Base-by-base conservation (phyloP, 768 basidiomycete species). In the Favolaschia claudopus region DNA sequence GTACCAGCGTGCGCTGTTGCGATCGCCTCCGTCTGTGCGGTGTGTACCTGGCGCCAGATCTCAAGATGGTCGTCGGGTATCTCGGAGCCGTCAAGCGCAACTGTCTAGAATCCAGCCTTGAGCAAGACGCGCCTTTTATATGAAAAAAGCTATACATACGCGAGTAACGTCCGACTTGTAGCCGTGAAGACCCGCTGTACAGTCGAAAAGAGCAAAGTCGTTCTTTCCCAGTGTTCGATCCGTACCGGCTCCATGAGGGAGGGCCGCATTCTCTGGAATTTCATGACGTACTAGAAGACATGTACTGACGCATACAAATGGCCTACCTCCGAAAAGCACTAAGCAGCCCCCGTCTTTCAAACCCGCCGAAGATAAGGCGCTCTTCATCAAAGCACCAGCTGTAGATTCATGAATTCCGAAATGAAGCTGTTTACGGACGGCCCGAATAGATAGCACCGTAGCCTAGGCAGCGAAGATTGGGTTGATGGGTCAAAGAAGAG, bases 101-200 rank as follows among this genome's bases (percentile, higher is more conserved):
- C 86, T 1, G 91, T 93, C 88, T 81, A 55, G 33, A 33, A 25
- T 20, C 17, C 36, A 40, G 14, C 29, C 28, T 28, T 48, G 19
- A 48, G 54, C 44, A 47, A 32, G 80, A 55, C 7, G 7, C 42
- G 43, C 43, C 19, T 9, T 9, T 22, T 33, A 46, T 12, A 27
- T 64, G 37, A 9, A 46, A 55, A 24, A 36, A 25, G 8, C 33
- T 25, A 33, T 24, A 70, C 81, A 74, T 65, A 93, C 92, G 67
- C 93, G 77, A 0, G 91, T 93, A 34, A 94, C 84, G 69, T 95
- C 92, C 65, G 89, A 88, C 42, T 82, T 70, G 68, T 96, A 95
- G 1, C 89, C 92, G 65, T 90, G 84, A 38, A 95, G 78, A 15
- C 79, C 77, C 1, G 86, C 91, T 9, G 85, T 89, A 48, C 85